A percentile compares a stretch with the other conserved stretches of the same genome.
Evolutionary conservation across 2,329 filamentous ascomycete species (phyloP).

Genomic region (Cylindrodendrum hubeiense): DNA sequence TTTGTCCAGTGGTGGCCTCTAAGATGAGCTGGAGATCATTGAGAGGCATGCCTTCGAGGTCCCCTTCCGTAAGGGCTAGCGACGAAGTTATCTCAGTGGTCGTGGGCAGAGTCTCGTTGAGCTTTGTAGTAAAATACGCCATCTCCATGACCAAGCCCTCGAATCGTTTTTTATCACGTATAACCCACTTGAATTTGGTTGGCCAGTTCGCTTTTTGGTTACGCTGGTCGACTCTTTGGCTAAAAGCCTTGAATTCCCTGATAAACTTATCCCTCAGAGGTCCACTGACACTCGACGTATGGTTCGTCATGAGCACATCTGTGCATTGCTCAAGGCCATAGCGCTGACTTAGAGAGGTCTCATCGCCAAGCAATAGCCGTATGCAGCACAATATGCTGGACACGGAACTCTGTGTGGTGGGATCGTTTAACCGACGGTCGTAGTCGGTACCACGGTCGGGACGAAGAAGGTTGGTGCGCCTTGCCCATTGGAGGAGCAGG

Average conservation of each 20-base stretch:
- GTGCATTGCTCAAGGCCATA: background rate
- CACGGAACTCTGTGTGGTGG: background rate
- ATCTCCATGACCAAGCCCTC: background rate
- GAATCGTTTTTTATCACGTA: constrained; percentile 11
- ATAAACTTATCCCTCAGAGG: background rate
- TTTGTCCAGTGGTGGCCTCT: too few relatives aligned
- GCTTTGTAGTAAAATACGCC: background rate
- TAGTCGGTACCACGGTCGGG: background rate
- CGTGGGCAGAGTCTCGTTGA: background rate
- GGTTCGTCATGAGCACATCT: background rate
- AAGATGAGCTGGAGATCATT: too few relatives aligned
- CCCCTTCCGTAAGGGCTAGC: background rate
- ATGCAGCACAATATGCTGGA: background rate
- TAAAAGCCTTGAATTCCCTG: background rate
- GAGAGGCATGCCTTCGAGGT: too few relatives aligned
- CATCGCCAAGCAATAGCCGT: background rate
- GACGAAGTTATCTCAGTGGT: background rate
- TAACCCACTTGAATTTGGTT: constrained; percentile 4
- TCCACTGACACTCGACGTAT: background rate
- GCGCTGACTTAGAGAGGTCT: background rate
- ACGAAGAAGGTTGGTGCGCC: background rate
- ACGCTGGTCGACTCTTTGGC: background rate
- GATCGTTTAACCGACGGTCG: background rate
- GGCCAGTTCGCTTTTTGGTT: constrained; percentile 69
- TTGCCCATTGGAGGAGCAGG: background rate